Base-by-base conservation (phyloP, 2,329 filamentous ascomycete species). In the Lecanicillium sp. region DNA sequence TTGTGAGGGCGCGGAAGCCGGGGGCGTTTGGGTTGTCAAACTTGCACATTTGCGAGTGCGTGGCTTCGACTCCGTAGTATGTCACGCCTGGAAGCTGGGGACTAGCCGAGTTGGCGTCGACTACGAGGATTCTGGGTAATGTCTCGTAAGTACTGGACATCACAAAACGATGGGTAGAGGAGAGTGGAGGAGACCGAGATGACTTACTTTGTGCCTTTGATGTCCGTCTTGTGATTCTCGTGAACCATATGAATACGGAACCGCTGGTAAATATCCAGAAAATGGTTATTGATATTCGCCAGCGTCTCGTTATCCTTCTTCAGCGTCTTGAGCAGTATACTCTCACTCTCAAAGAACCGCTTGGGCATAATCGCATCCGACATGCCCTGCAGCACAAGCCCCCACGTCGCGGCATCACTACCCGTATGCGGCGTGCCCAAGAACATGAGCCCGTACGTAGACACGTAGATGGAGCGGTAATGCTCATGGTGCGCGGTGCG, bases 171-270 rank as follows among this genome's bases (percentile, higher is more conserved):
- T n/a, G n/a, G n/a, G n/a, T n/a, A n/a, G n/a, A n/a, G n/a, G n/a
- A n/a, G n/a, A n/a, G n/a, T n/a, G n/a, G n/a, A n/a, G n/a, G n/a
- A n/a, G n/a, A n/a, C n/a, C n/a, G n/a, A n/a, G n/a, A n/a, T n/a
- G n/a, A n/a, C n/a, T n/a, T 49, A 65, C 62, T 63, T 78, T 1
- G 76, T 76, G 3, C 75, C 77, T 48, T 74, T 80, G 27, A 87
- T 50, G 45, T 85, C 76, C 1, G 81, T 85, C 44, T 80, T 81
- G 48, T 80, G 75, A 33, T 79, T 80, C 53, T 89, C 84, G 40
- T 87, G 82, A 28, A 79, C 84, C 71, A 87, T 85, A 50, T 83
- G 83, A 36, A 88, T 78, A 46, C 77, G 73, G 52, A 85, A 87
- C 2, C 78, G 70, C 41, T 77, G 72, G 45, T 84, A 78, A 19